Base-by-base conservation (phyloP, 352 stramenopile genomes). In the Globisporangium sylvaticum region DNA sequence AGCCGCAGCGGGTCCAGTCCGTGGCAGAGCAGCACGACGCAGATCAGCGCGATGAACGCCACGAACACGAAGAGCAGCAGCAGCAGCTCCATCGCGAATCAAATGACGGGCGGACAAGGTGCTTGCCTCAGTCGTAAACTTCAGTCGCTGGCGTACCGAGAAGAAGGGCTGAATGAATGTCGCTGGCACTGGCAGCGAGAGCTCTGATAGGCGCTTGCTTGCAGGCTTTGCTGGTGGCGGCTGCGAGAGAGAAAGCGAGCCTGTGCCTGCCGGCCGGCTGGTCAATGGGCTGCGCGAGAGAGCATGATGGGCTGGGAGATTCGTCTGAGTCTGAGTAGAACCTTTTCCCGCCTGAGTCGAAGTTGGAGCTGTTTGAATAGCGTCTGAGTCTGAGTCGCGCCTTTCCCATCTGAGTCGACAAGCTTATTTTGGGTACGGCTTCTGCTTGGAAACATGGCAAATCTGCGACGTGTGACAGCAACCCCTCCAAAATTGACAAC, bases 1-100 rank as follows among this genome's bases (percentile, higher is more conserved):
- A 93, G 58, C 3, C 85, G 83, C 67, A 82, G 59, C 32, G 85
- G 85, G 58, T 89, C 74, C 20, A 93, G 67, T 0, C 85, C 85
- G 46, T 89, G 80, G 31, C 70, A 87, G 22, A 85, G 52, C 12
- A 93, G 67, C 54, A 74, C 42, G 6, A 75, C 53, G 58, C 81
- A 89, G 27, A 80, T 22, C 4, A 69, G 31, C 70, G 67, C 65
- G 57, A 89, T 31, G 22, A 91, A 27, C 52, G 83, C 42, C 42
- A 79, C 52, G 7, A 79, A 22, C 8, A 79, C 48, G 58, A 81
- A 32, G 32, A 91, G 67, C 39, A 76, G 74, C 46, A 77, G 62
- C 64, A 58, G 54, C 64, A 87, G 60, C 66, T 86, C 73, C 69
- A 90, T 78, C 29, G 34, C 53, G 25, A 29, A 25, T 59, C 22